Evolutionary conservation across 1,284 basidiomycete genomes (phyloP).

Genomic region (Microbotryomycetes sp.): DNA sequence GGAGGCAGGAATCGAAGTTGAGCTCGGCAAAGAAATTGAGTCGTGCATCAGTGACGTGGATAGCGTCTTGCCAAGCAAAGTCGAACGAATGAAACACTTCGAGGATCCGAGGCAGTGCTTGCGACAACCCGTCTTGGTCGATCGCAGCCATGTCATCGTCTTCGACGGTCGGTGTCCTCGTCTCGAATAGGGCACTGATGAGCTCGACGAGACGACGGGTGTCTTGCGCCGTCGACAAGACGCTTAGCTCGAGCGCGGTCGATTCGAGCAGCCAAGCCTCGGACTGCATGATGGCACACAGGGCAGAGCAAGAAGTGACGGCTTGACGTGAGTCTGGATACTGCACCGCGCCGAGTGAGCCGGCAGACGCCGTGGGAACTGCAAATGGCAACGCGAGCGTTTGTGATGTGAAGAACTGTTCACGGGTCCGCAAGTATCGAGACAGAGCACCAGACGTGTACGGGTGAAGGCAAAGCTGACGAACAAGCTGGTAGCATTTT

Average conservation of each 20-base stretch:
- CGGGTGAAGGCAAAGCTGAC: conserved; percentile 78
- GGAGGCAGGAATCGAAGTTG: conserved; percentile 66
- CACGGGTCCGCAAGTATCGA: conserved; percentile 78
- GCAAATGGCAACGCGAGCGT: conserved; percentile 57
- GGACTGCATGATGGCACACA: conserved; percentile 72
- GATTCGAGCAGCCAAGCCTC: conserved; percentile 80
- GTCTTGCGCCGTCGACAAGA: conserved; percentile 63
- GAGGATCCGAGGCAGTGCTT: conserved; percentile 73
- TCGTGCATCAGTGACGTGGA: conserved; percentile 53
- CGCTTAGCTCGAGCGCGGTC: conserved; percentile 81
- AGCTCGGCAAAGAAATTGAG: conserved; percentile 62
- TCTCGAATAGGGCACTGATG: conserved; percentile 37
- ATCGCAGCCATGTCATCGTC: conserved; percentile 13
- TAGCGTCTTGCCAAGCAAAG: conserved; percentile 77
- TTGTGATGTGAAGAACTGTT: conserved; percentile 83
- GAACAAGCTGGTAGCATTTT: conserved; percentile 71
- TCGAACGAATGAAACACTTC: conserved; percentile 78
- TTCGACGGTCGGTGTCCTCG: conserved; percentile 5
- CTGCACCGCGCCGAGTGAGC: conserved; percentile 58
- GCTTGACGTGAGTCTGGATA: conserved; percentile 65
- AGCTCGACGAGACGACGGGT: conserved; percentile 32
- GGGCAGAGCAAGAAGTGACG: conserved; percentile 62
- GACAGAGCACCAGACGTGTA: conserved; percentile 74
- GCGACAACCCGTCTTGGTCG: conserved; percentile 53
- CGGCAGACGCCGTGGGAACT: conserved; percentile 33